A percentile compares a stretch with the other conserved stretches of the same genome.
Conservation (phyloP, 768 basidiomycete genomes). For the Chalciporus pseudorubinellus region DNA sequence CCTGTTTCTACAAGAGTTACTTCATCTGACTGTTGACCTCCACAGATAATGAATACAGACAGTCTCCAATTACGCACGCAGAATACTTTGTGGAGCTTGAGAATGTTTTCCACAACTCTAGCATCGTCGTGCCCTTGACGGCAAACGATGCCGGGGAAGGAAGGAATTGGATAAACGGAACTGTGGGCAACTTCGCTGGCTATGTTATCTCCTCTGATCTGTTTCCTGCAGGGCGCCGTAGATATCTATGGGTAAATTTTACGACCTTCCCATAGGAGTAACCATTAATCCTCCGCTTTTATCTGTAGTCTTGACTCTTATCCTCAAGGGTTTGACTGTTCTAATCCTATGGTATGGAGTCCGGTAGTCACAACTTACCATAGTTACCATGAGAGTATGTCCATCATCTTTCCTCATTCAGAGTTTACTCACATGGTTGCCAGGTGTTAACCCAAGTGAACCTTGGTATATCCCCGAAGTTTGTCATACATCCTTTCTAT, state of each 20-base stretch:
- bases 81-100: conserved; percentile 67
- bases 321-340: conserved; percentile 80
- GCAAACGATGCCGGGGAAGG: conserved; percentile 67
- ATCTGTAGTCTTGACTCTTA: conserved; percentile 58
- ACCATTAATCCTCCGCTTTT: background rate
- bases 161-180: conserved; percentile 67
- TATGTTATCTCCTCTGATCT: conserved; percentile 2
- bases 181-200: conserved; percentile 37
- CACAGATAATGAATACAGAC: conserved; percentile 74
- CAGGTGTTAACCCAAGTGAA: conserved; percentile 43
- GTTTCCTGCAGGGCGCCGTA: conserved; percentile 53
- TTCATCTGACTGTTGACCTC: background rate
- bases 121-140: conserved; percentile 67
- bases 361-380: conserved; percentile 64
- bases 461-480: conserved; percentile 75
- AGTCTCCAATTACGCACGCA: conserved; percentile 40
- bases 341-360: conserved; percentile 64
- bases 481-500: conserved; percentile 7
- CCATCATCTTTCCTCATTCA: background rate
- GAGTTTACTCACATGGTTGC: conserved; percentile 34
- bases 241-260: conserved; percentile 59
- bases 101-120: conserved; percentile 48
- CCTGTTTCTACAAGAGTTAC: background rate
- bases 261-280: background rate
- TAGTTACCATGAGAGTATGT: conserved; percentile 51